phyloP scores from a whole-genome alignment of 768 basidiomycete species.

The Boletus rex-veris region DNA sequence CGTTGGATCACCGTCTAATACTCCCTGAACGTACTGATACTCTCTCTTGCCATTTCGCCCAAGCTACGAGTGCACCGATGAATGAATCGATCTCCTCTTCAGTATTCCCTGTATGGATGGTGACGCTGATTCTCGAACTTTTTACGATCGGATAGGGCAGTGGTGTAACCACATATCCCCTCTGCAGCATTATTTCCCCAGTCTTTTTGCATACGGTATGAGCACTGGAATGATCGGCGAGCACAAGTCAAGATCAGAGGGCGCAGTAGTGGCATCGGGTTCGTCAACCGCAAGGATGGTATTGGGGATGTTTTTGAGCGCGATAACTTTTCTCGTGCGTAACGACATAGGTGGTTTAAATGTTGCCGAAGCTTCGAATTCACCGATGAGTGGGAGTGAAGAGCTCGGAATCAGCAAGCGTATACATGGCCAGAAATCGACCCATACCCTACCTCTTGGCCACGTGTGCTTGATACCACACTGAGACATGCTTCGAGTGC shows the following conservation, averaged over 20 bases:
- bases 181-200: constrained; percentile 13
- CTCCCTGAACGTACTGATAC: background rate
- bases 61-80: constrained; percentile 6
- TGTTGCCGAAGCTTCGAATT: constrained; percentile 15
- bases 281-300: constrained; percentile 1
- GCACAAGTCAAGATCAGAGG: background rate
- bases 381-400: background rate
- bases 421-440: background rate
- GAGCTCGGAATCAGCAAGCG: background rate
- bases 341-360: constrained; percentile 3
- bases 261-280: background rate
- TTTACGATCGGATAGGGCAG: constrained; percentile 9
- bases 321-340: constrained; percentile 6
- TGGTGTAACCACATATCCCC: constrained; percentile 10
- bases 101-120: constrained; percentile 21
- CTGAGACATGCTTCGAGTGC: constrained; percentile 43
- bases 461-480: constrained; percentile 9
- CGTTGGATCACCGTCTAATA: background rate
- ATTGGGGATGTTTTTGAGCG: constrained; percentile 8
- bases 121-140: constrained; percentile 15
- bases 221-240: constrained; percentile 21
- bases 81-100: constrained; percentile 18
- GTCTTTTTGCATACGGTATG: constrained; percentile 2
- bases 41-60: constrained; percentile 6
- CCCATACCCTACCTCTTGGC: constrained; percentile 17